phyloP scores from a whole-genome alignment of 2,329 filamentous ascomycete species.

The Sclerotinia sclerotiorum region DNA sequence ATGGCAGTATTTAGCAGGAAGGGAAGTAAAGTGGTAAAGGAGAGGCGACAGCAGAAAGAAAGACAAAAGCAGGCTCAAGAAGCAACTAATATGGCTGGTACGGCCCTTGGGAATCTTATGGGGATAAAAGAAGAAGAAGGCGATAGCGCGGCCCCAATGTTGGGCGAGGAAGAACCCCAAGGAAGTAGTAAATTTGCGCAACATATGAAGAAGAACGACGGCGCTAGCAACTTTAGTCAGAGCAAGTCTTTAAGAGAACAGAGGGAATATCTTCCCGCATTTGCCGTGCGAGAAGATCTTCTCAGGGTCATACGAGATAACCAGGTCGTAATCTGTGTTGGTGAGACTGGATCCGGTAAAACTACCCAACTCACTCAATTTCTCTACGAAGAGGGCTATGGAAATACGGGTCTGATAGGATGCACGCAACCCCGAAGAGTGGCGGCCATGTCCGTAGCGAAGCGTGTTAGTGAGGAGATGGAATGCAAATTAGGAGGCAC shows the following conservation, averaged over 20 bases:
- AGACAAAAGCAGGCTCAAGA: slow-evolving; percentile 92
- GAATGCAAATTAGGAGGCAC: slow-evolving; percentile 82
- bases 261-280: slow-evolving; percentile 88
- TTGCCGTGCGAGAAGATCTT: slow-evolving; percentile 92
- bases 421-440: slow-evolving; percentile 96
- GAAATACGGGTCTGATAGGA: slow-evolving; percentile 82
- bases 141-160: slow-evolving; percentile 79
- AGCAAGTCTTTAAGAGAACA: slow-evolving; percentile 90
- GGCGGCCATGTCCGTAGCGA: slow-evolving; percentile 97
- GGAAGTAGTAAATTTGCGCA: slow-evolving; percentile 78
- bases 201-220: slow-evolving; percentile 83
- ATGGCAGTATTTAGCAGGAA: slow-evolving; percentile 98
- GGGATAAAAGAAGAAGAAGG: slow-evolving; percentile 91
- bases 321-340: slow-evolving; percentile 94
- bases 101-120: slow-evolving; percentile 90
- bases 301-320: slow-evolving; percentile 92
- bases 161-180: slow-evolving; percentile 67
- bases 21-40: slow-evolving; percentile 88
- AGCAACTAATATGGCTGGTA: slow-evolving; percentile 89
- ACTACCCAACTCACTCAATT: slow-evolving; percentile 98
- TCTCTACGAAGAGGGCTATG: slow-evolving; percentile 92
- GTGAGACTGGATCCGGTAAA: slow-evolving; percentile 96
- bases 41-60: slow-evolving; percentile 87
- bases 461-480: slow-evolving; percentile 98
- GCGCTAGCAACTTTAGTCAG: slow-evolving; percentile 87